Conservation (phyloP, 2,329 filamentous ascomycete genomes). For the Blumeriella jaapii region DNA sequence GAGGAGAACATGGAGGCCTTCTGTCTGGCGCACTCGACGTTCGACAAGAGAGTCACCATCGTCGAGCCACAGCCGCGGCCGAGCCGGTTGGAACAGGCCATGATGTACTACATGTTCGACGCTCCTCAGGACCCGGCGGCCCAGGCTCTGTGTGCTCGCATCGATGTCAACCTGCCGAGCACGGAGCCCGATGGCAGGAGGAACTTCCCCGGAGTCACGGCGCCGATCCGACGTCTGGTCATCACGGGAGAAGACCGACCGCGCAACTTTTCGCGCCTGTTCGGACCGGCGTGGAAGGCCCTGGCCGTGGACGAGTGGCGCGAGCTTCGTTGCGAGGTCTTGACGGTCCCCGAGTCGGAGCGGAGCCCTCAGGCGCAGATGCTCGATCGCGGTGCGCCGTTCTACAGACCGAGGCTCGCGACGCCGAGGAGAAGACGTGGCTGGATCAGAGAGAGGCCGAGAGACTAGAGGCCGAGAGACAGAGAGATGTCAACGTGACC, state of each 20-base stretch:
- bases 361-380: not conserved
- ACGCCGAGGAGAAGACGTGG: not conserved
- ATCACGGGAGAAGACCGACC: not conserved
- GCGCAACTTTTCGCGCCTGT: not conserved
- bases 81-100: not conserved
- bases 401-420: not conserved
- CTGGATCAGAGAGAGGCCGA: not conserved
- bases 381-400: not conserved
- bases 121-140: not conserved
- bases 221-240: not conserved
- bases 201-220: not conserved
- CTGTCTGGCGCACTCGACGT: not conserved
- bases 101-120: conserved; percentile 1
- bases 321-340: not conserved
- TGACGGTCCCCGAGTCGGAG: not conserved
- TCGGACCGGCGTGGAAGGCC: not conserved
- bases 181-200: not conserved
- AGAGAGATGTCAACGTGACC: not conserved
- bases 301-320: not conserved
- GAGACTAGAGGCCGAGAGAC: not conserved
- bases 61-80: not conserved
- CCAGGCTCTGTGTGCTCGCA: not conserved
- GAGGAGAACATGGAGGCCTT: not conserved
- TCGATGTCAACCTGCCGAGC: not conserved
- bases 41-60: not conserved